Conservation (phyloP, 192 early-diverging fungal genomes). For the Backusella tuberculispora region DNA sequence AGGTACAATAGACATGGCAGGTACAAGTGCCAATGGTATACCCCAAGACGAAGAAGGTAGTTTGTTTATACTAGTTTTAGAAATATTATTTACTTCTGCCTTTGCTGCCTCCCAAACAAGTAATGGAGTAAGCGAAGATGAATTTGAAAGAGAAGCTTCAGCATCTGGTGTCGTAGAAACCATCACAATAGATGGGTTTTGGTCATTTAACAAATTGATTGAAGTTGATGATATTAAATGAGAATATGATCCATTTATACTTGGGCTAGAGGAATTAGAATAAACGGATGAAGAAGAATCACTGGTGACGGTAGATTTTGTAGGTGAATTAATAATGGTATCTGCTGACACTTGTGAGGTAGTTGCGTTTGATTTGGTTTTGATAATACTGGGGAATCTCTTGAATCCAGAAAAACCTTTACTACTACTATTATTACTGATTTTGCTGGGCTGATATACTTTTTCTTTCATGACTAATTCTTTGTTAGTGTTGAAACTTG, state of each 20-base stretch:
- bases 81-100: not conserved
- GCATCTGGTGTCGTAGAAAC: conserved; percentile 29
- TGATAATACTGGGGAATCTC: conserved; percentile 9
- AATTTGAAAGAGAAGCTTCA: conserved; percentile 21
- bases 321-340: not conserved
- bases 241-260: not conserved
- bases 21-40: conserved; percentile 41
- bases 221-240: not conserved
- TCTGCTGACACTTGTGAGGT: conserved; percentile 1
- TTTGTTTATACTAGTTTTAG: conserved; percentile 2
- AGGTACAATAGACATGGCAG: conserved; percentile 30
- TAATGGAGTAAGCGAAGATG: conserved; percentile 34
- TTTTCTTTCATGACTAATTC: conserved; percentile 21
- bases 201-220: not conserved
- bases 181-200: conserved; percentile 23
- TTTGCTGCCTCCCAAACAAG: conserved; percentile 36
- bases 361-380: conserved; percentile 16
- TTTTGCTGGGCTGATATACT: not conserved
- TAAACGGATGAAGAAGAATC: conserved; percentile 12
- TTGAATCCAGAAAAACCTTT: not conserved
- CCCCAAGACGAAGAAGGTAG: conserved; percentile 29
- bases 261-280: not conserved
- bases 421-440: not conserved
- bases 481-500: conserved; percentile 64
- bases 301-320: not conserved